Evolutionary conservation across 2,329 filamentous ascomycete species (phyloP).

Genomic region (Colletotrichum acutatum): DNA sequence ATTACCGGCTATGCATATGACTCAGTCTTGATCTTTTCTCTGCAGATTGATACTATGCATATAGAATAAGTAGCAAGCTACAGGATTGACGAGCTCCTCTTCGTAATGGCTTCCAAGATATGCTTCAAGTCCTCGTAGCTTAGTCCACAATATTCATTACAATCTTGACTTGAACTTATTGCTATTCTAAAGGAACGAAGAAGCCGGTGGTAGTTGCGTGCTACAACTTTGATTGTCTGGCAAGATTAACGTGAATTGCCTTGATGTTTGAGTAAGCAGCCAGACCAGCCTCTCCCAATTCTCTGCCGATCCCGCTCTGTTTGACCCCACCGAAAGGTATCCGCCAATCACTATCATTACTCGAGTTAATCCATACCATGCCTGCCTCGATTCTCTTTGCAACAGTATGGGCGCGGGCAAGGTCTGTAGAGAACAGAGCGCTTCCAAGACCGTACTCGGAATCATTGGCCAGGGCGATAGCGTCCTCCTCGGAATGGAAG

Average conservation of each 20-base stretch:
- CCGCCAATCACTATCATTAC: constrained; percentile 45
- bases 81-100: too few species aligned
- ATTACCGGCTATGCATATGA: too few species aligned
- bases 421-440: constrained; percentile 66
- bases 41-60: too few species aligned
- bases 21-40: too few species aligned
- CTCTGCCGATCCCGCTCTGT: constrained; percentile 45
- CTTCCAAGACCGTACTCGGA: constrained; percentile 66
- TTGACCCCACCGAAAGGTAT: constrained; percentile 48
- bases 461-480: constrained; percentile 49
- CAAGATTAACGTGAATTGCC: constrained; percentile 45
- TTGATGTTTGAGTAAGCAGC: constrained; percentile 43
- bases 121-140: too few species aligned
- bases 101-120: too few species aligned
- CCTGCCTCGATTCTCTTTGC: constrained; percentile 65
- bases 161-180: too few species aligned
- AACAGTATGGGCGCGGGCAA: constrained; percentile 52
- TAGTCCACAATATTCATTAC: too few species aligned
- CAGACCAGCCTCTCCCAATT: constrained; percentile 45
- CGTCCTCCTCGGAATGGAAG: constrained; percentile 48
- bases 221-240: not conserved
- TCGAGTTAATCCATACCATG: constrained; percentile 54
- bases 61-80: too few species aligned
- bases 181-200: too few species aligned
- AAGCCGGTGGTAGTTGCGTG: too few species aligned